These are phyloP conservation scores for Puya raimondii DNA, from an alignment of 176 grass and related monocot species.

Conservation along the genomic window DNA sequence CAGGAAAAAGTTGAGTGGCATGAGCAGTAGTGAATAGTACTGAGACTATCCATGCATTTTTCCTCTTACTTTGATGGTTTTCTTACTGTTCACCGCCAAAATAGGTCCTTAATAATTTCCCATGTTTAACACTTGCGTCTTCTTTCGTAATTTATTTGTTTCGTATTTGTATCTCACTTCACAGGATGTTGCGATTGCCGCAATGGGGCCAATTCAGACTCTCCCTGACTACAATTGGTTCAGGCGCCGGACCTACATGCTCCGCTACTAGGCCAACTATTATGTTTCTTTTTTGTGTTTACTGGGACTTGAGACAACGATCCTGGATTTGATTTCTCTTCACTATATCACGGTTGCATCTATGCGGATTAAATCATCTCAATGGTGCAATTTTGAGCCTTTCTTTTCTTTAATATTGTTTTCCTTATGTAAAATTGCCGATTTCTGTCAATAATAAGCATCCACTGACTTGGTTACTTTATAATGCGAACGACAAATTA, in stretches of 20 bases:
- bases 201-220: slow-evolving; percentile 77
- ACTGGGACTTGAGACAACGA: slow-evolving; percentile 13
- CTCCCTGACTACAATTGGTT: slow-evolving; percentile 99
- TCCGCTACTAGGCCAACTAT: slow-evolving; percentile 59
- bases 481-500: slow-evolving; percentile 1
- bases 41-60: too few species aligned
- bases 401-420: slow-evolving; percentile 26
- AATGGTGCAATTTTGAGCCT: slow-evolving; percentile 38
- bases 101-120: not conserved
- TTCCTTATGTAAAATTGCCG: slow-evolving; percentile 15
- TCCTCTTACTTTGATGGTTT: too few species aligned
- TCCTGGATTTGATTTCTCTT: slow-evolving; percentile 9
- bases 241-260: slow-evolving; percentile 92
- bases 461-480: slow-evolving; percentile 30
- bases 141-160: slow-evolving; percentile 13
- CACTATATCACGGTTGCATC: slow-evolving; percentile 37
- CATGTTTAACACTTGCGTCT: not conserved
- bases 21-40: too few species aligned
- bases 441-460: slow-evolving; percentile 62
- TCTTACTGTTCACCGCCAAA: too few species aligned
- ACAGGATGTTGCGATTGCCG: slow-evolving; percentile 86
- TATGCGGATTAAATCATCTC: slow-evolving; percentile 23
- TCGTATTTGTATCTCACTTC: not conserved
- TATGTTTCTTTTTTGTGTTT: slow-evolving; percentile 30
- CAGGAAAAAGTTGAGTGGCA: too few species aligned